A percentile compares a stretch with the other conserved stretches of the same genome.
Evolutionary conservation across 2,329 filamentous ascomycete genomes (phyloP).

Genomic region (Fusarium coicis): DNA sequence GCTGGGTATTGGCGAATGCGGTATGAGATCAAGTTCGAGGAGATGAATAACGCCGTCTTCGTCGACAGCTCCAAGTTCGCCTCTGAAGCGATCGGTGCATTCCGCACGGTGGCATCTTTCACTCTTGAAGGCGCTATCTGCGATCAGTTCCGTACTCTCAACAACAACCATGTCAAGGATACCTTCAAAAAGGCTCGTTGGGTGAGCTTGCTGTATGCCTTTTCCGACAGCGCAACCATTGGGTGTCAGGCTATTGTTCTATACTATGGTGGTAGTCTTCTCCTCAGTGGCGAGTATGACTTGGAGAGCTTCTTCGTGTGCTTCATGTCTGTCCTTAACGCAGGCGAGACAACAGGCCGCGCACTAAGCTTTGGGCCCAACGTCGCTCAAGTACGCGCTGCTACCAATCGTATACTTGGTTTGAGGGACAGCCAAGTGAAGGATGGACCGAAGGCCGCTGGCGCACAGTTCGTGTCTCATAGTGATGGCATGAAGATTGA

Average conservation of each 20-base stretch:
- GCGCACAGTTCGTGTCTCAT: slow-evolving; percentile 43
- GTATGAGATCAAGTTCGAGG: slow-evolving; percentile 73
- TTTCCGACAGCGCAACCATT: slow-evolving; percentile 74
- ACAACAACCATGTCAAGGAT: slow-evolving; percentile 65
- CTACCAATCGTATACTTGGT: slow-evolving; percentile 68
- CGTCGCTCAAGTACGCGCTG: slow-evolving; percentile 66
- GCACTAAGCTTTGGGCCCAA: slow-evolving; percentile 72
- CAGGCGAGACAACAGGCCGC: slow-evolving; percentile 58
- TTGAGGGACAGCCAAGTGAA: slow-evolving; percentile 53
- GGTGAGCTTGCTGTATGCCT: slow-evolving; percentile 72
- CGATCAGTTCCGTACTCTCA: slow-evolving; percentile 67
- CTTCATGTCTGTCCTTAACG: slow-evolving; percentile 74
- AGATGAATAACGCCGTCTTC: slow-evolving; percentile 75
- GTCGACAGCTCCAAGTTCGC: slow-evolving; percentile 79
- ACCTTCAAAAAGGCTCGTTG: slow-evolving; percentile 71
- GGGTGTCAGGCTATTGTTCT: slow-evolving; percentile 71
- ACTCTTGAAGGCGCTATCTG: slow-evolving; percentile 75
- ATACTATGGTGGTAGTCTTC: slow-evolving; percentile 72
- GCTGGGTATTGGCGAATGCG: slow-evolving; percentile 62
- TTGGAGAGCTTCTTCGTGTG: slow-evolving; percentile 62
- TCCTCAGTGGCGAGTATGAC: slow-evolving; percentile 61
- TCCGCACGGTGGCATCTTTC: slow-evolving; percentile 76
- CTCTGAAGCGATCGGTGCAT: slow-evolving; percentile 77
- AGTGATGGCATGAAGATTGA: slow-evolving; percentile 66
- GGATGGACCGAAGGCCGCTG: slow-evolving; percentile 43